These are phyloP conservation scores for Smallanthus sonchifolius DNA, from an alignment of 129 eudicot genomes.

Conservation along the genomic window DNA sequence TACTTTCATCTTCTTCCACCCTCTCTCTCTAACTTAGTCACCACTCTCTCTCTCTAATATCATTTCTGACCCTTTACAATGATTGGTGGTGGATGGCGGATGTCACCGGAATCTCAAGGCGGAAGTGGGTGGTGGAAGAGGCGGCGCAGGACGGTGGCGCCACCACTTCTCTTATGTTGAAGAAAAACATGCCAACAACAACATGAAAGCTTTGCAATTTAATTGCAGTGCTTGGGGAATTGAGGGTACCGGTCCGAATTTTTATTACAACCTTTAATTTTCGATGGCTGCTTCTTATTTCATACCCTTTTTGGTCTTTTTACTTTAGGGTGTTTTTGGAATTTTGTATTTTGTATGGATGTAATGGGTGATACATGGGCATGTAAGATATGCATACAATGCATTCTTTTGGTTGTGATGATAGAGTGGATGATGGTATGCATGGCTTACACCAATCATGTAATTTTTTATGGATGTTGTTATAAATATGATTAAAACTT, in stretches of 20 bases:
- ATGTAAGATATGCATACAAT: conserved; percentile 93
- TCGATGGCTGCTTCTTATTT: conserved; percentile 3
- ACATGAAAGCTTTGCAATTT: conserved; percentile 51
- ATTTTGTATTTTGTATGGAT: conserved; percentile 13
- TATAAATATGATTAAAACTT: background rate
- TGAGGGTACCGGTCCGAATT: conserved; percentile 98
- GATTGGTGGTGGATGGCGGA: conserved; percentile 20
- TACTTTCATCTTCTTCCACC: conserved; percentile 31
- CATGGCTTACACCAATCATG: conserved; percentile 82
- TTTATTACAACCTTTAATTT: conserved; percentile 14
- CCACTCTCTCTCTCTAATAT: conserved; percentile 13
- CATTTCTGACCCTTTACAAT: conserved; percentile 8
- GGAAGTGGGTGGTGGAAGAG: conserved; percentile 13
- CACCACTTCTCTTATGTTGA: conserved; percentile 9
- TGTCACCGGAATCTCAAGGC: conserved; percentile 21
- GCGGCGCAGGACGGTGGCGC: conserved; percentile 24
- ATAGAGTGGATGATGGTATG: conserved; percentile 44
- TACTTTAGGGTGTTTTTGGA: background rate
- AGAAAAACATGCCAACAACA: background rate
- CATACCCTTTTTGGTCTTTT: conserved; percentile 15
- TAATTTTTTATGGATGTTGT: conserved; percentile 25
- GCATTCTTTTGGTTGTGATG: conserved; percentile 23
- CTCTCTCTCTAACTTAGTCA: conserved; percentile 22
- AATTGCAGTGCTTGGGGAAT: conserved; percentile 91
- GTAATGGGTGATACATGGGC: conserved; percentile 26